Conservation (phyloP, 345 rosid genomes). For the Erysimum cheiranthoides region DNA sequence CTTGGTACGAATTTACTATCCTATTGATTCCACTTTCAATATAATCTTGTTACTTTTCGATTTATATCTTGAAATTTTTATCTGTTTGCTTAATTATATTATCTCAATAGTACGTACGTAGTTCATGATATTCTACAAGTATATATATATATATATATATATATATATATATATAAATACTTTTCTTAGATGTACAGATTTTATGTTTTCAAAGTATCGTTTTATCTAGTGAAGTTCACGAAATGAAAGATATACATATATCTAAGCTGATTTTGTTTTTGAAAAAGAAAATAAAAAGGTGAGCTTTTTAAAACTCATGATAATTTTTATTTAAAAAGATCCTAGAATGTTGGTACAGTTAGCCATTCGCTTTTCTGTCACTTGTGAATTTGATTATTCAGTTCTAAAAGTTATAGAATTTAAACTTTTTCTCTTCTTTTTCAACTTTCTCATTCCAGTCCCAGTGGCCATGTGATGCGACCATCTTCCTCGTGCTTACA, state of each 20-base stretch:
- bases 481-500: slow-evolving; percentile 48
- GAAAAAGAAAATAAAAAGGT: slow-evolving; percentile 27
- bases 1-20: slow-evolving; percentile 15
- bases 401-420: slow-evolving; percentile 38
- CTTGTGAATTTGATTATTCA: slow-evolving; percentile 45
- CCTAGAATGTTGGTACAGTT: slow-evolving; percentile 50
- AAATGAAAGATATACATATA: slow-evolving; percentile 11
- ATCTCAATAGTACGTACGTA: neutral
- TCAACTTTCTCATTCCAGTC: slow-evolving; percentile 43
- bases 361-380: slow-evolving; percentile 44
- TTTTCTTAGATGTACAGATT: slow-evolving; percentile 1
- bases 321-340: slow-evolving; percentile 35
- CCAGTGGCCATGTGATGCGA: slow-evolving; percentile 50
- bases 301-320: slow-evolving; percentile 44
- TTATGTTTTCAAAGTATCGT: neutral
- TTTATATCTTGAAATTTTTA: neutral
- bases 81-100: neutral
- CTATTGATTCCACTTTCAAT: neutral
- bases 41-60: neutral
- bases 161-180: no score
- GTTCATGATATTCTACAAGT: slow-evolving; percentile 3
- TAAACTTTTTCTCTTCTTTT: slow-evolving; percentile 37
- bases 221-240: slow-evolving; percentile 9
- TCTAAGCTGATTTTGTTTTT: slow-evolving; percentile 23
- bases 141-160: neutral